Base-by-base conservation (phyloP, 2,329 filamentous ascomycete species). In the Pseudonectria foliicola region DNA sequence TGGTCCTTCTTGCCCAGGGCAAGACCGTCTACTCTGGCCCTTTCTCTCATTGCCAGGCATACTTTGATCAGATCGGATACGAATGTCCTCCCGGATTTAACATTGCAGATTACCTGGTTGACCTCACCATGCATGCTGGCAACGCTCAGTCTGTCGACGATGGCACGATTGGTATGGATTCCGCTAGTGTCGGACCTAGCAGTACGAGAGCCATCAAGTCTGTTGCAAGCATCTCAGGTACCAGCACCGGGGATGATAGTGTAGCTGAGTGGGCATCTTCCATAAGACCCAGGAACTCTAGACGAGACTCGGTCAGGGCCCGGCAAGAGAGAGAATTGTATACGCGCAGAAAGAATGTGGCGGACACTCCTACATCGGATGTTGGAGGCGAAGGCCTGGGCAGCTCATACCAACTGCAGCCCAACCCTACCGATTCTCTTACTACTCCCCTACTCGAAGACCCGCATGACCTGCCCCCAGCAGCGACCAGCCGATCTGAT, bases 71-170 rank as follows among this genome's bases (percentile, higher is more conserved):
- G 30, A 81, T 95, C 42, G 93, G 92, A 28, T 98, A 95, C 59
- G 71, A 84, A 31, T 98, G 93, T 54, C 92, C 92, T 10, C 83
- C 89, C 15, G 93, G 93, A 3, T 98, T 96, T 73, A 98, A 98
- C 54, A 96, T 98, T 60, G 92, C 92, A 4, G 92, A 98, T 59
- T 98, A 95, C 55, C 75, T 98, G 5, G 89, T 98, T 21, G 92
- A 98, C 57, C 71, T 98, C 27, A 96, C 92, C 0, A 96, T 98
- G 90, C 92, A 98, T 57, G 89, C 88, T 15, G 77, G 85, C 39
- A 70, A 72, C 29, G 74, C 69, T 13, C 66, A 73, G 6, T 64
- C 76, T 3, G 24, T 55, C 16, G 74, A 81, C 24, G 76, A 81
- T 36, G 75, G 73, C 11, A 60, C 66, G 8, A 39, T 70, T 25